Evolutionary conservation across 163 green algal species (phyloP).

Genomic region (Prototheca stagnorum): DNA sequence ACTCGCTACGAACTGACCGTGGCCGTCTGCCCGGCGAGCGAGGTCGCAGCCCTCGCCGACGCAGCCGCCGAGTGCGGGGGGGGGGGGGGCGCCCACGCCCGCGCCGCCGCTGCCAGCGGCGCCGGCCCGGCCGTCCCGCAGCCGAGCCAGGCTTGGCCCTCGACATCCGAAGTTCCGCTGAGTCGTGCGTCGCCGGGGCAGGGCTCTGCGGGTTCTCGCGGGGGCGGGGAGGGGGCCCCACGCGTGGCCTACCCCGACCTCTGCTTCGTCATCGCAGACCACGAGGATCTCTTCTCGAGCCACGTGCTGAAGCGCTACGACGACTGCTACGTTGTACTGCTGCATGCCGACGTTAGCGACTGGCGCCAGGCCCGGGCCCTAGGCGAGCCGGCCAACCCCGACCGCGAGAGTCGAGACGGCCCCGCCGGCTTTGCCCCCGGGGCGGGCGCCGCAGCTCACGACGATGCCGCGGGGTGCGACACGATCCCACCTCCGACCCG

Average conservation of each 20-base stretch:
- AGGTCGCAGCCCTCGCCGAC: not conserved
- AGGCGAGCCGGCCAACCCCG: not conserved
- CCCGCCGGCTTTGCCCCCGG: too few species aligned
- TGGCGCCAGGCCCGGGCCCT: slow-evolving; percentile 2
- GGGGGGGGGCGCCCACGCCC: slow-evolving; percentile 1
- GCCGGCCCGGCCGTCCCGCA: not conserved
- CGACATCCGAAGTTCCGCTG: not conserved
- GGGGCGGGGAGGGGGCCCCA: not conserved
- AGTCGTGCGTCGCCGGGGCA: too few species aligned
- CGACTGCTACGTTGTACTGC: slow-evolving; percentile 15
- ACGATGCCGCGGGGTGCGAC: too few species aligned
- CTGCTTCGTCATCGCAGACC: slow-evolving; percentile 17
- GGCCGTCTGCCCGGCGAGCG: not conserved
- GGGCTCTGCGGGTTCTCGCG: too few species aligned
- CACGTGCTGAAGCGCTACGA: slow-evolving; percentile 5
- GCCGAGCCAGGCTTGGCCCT: slow-evolving; percentile 4
- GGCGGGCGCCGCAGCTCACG: too few species aligned
- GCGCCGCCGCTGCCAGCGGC: slow-evolving; percentile 1
- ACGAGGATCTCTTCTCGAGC: slow-evolving; percentile 1
- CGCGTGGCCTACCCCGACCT: slow-evolving; percentile 17
- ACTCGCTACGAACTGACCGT: slow-evolving; percentile 14
- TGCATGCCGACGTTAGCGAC: slow-evolving; percentile 11
- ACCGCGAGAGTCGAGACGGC: not conserved
- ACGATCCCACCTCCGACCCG: not conserved
- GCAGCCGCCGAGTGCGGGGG: too few species aligned